phyloP scores from a whole-genome alignment of 73 alveolate species.

The Paramecium pentaurelia region DNA sequence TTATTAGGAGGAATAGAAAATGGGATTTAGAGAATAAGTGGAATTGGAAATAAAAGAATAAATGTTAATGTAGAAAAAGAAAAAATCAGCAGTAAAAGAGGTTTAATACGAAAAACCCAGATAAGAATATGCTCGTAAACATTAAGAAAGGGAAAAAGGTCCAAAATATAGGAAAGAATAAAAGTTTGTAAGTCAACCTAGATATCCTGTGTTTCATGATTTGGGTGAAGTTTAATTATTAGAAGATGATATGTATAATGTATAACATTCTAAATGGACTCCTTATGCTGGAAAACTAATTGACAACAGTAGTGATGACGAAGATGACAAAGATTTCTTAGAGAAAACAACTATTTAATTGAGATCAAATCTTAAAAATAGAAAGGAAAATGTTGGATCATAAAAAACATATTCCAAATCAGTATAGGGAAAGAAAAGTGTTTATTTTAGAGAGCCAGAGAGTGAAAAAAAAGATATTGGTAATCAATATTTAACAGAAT shows the following conservation, averaged over 20 bases:
- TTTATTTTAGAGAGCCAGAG: background rate
- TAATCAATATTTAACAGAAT: background rate
- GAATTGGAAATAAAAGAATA: conserved; percentile 39
- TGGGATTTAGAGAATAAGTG: conserved; percentile 9
- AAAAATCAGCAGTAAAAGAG: background rate
- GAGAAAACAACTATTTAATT: background rate
- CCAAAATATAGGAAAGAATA: background rate
- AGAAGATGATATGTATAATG: conserved; percentile 49
- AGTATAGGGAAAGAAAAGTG: background rate
- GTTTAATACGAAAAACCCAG: background rate
- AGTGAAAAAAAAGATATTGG: background rate
- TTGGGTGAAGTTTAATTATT: conserved; percentile 9
- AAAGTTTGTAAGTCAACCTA: background rate
- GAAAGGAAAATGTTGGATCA: background rate
- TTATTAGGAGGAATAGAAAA: background rate
- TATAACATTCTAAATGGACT: conserved; percentile 32
- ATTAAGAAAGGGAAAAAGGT: background rate
- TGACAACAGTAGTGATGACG: conserved; percentile 13
- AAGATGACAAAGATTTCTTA: background rate
- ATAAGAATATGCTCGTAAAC: background rate
- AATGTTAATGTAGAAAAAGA: background rate
- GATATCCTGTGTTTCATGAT: conserved; percentile 35
- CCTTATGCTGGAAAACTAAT: background rate
- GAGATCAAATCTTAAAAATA: background rate
- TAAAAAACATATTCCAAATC: background rate